Percentiles rank a stretch among this genome's conserved stretches.
phyloP scores from a whole-genome alignment of 371 early-diverging fungal genomes.

The Mucor velutinosus region DNA sequence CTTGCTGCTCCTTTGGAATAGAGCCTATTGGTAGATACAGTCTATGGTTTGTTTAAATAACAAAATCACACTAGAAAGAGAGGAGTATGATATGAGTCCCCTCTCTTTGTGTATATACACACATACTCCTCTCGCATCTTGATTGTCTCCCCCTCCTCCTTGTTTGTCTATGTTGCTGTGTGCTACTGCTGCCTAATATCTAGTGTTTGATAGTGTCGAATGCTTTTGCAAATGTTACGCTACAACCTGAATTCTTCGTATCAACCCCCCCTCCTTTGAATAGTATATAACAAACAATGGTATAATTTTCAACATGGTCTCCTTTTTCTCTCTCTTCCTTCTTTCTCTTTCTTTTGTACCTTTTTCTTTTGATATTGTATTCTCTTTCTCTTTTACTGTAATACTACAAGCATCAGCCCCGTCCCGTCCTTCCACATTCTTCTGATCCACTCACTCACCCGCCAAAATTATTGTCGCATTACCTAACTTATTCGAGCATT shows the following conservation, averaged over 20 bases:
- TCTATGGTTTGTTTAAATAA: not conserved
- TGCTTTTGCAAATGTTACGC: not conserved
- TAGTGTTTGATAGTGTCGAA: not conserved
- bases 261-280: not conserved
- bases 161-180: not conserved
- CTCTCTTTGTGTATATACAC: not conserved
- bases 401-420: not conserved
- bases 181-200: not conserved
- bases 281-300: constrained; percentile 4
- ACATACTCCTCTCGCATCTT: not conserved
- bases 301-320: not conserved
- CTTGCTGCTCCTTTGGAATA: not conserved
- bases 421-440: not conserved
- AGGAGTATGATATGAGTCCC: not conserved
- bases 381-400: not conserved
- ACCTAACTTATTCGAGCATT: not conserved
- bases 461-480: constrained; percentile 3
- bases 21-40: not conserved
- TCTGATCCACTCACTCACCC: not conserved
- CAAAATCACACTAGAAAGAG: not conserved
- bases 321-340: not conserved
- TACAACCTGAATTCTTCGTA: constrained; percentile 5
- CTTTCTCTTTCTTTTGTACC: not conserved
- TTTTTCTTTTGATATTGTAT: not conserved
- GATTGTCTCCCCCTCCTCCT: not conserved